Base-by-base conservation (phyloP, 2,329 filamentous ascomycete genomes). In the Cyphellophora attinorum region DNA sequence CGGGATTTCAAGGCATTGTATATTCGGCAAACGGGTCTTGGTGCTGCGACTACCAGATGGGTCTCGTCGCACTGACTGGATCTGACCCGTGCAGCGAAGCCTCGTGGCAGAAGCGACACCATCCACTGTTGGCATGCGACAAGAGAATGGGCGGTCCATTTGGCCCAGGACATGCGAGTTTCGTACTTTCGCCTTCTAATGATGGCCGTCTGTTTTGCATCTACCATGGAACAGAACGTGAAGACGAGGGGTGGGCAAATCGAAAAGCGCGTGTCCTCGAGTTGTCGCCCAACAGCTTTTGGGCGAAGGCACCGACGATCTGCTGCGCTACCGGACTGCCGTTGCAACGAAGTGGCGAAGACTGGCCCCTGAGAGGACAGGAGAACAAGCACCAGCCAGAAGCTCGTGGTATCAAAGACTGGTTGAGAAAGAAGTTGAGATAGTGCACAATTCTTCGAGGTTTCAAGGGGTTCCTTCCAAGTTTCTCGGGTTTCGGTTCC, bases 1-100 rank as follows among this genome's bases (percentile, higher is more conserved):
- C 39, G 21, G 38, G 39, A 13, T 49, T 42, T 28, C 19, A 40
- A 12, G 47, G 47, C 12, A 49, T 49, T 25, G 38, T 49, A 17
- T 49, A 48, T 40, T 39, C 33, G n/a, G 47, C 41, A 25, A 44
- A 49, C 32, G 47, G 47, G 12, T 41, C 35, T 31, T 49, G 47
- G 47, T 48, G 45, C 12, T 38, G 38, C 29, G 43, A 49, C 15
- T 49, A 49, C 33, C 35, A 41, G 18, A 40, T 49, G 5, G 47
- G 33, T 5, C 12, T 49, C 3, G n/a, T 49, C 10, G 23, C 34
- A n/a, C 39, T 39, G 5, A 34, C 37, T 12, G 43, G 38, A 15
- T 28, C 15, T 4, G 38, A 49, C 19, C 41, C 38, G 6, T 32
- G 41, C 10, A 23, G 44, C 11, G 28, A 30, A 18, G 14, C 21